These are phyloP conservation scores for Huntiella omanensis DNA, from an alignment of 2,329 filamentous ascomycete genomes.

Conservation along the genomic window DNA sequence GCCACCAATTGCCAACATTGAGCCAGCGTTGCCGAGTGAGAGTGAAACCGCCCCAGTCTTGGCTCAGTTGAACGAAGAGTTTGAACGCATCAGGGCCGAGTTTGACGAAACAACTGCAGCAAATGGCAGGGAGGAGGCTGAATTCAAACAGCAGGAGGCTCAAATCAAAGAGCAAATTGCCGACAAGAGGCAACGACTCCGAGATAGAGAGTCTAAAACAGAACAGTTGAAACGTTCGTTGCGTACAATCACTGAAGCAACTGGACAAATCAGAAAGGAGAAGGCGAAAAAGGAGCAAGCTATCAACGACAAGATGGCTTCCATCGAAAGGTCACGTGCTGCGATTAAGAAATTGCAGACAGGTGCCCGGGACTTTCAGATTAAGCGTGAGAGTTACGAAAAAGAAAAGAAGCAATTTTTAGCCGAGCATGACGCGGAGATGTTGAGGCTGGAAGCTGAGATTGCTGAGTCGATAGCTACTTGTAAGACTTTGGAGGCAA, in stretches of 20 bases:
- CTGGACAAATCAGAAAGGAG: constrained; percentile 61
- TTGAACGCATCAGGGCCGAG: constrained; percentile 65
- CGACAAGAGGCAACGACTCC: constrained; percentile 55
- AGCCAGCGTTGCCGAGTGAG: constrained; percentile 26
- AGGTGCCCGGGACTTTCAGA: constrained; percentile 40
- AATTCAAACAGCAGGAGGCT: constrained; percentile 44
- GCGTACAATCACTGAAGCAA: constrained; percentile 60
- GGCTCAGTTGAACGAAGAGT: constrained; percentile 60
- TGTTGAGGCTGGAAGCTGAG: constrained; percentile 32
- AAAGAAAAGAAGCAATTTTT: constrained; percentile 32
- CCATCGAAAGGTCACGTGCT: constrained; percentile 50
- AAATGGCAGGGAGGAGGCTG: constrained; percentile 52
- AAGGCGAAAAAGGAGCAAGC: constrained; percentile 59
- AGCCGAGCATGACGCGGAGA: constrained; percentile 31
- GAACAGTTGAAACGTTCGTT: constrained; percentile 68
- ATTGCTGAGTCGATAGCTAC: constrained; percentile 46
- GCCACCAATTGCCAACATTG: constrained; percentile 43
- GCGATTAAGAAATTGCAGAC: constrained; percentile 50
- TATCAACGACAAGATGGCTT: constrained; percentile 48
- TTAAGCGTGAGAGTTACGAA: constrained; percentile 34
- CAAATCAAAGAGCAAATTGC: constrained; percentile 63
- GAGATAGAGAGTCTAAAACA: constrained; percentile 81
- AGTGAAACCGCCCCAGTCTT: constrained; percentile 37
- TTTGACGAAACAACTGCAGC: constrained; percentile 60
- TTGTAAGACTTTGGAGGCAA: constrained; percentile 46